phyloP scores from a whole-genome alignment of 2,329 filamentous ascomycete genomes.

The Clonostachys sp. region DNA sequence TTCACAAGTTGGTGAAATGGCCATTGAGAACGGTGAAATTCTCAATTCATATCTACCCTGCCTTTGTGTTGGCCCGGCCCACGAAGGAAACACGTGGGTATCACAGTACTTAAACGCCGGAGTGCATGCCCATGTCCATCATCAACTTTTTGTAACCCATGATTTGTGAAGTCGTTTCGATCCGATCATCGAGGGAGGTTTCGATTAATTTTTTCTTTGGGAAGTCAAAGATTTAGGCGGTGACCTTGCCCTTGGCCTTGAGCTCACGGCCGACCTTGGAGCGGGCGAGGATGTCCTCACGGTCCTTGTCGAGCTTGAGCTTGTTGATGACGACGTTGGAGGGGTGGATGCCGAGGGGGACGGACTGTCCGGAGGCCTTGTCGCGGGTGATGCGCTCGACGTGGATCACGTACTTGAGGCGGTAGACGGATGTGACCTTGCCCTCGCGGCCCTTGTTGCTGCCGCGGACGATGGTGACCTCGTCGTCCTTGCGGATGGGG shows the following conservation, averaged over 20 bases:
- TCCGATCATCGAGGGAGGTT: slow-evolving; percentile 8
- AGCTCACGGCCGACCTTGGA: slow-evolving; percentile 77
- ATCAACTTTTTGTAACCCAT: slow-evolving; percentile 1
- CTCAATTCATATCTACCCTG: slow-evolving; percentile 28
- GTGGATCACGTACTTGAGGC: slow-evolving; percentile 96
- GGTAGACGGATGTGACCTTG: slow-evolving; percentile 97
- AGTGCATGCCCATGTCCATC: not conserved
- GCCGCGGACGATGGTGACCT: slow-evolving; percentile 89
- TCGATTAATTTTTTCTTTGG: slow-evolving; percentile 9
- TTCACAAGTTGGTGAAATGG: slow-evolving; percentile 67
- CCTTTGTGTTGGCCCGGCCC: slow-evolving; percentile 6
- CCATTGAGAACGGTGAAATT: slow-evolving; percentile 56
- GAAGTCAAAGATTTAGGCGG: slow-evolving; percentile 35
- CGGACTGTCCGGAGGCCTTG: slow-evolving; percentile 95
- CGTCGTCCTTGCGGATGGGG: slow-evolving; percentile 96
- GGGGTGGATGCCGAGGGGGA: slow-evolving; percentile 90
- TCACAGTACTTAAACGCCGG: not conserved
- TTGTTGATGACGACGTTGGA: slow-evolving; percentile 98
- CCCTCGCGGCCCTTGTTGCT: slow-evolving; percentile 97
- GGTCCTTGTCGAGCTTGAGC: slow-evolving; percentile 97
- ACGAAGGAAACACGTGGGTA: not conserved
- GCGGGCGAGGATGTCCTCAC: slow-evolving; percentile 82
- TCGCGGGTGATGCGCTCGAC: slow-evolving; percentile 94
- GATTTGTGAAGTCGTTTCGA: slow-evolving; percentile 3
- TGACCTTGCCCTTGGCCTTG: slow-evolving; percentile 66